These are phyloP conservation scores for Actinidia arguta DNA, from an alignment of 179 eudicot genomes.

Conservation along the genomic window DNA sequence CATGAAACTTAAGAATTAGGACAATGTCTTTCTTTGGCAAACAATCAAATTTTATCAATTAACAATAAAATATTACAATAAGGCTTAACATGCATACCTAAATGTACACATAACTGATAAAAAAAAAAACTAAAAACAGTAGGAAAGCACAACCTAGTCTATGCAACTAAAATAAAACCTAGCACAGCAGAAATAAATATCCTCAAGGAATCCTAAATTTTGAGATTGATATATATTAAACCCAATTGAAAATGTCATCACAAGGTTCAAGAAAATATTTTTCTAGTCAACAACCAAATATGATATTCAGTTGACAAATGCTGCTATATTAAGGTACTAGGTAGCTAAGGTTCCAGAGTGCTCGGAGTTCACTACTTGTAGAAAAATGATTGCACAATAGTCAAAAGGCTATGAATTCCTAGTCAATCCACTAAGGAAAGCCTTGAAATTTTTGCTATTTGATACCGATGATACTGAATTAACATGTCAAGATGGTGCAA, in stretches of 20 bases:
- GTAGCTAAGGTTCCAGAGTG: not conserved
- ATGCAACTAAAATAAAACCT: not conserved
- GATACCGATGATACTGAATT: too few species aligned
- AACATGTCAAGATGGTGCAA: too few species aligned
- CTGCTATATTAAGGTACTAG: not conserved
- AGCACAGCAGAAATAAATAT: too few species aligned
- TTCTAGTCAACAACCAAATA: not conserved
- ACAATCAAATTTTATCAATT: not conserved
- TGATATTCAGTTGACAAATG: not conserved
- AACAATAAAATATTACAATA: not conserved
- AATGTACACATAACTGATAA: not conserved
- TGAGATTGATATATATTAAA: not conserved
- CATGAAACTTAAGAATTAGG: constrained; percentile 30
- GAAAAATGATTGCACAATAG: not conserved
- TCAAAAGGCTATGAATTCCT: not conserved
- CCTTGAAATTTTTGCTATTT: too few species aligned
- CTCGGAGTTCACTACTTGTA: not conserved
- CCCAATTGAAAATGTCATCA: not conserved
- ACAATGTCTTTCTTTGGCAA: not conserved
- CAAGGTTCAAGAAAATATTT: not conserved
- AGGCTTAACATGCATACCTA: not conserved
- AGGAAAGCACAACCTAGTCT: not conserved
- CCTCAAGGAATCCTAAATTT: not conserved
- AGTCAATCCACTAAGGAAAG: too few species aligned
- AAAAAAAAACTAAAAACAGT: not conserved